Percentiles rank a stretch among this genome's conserved stretches.
Conservation (phyloP, 1,139 yeast genomes). For the Candida gigantensis region DNA sequence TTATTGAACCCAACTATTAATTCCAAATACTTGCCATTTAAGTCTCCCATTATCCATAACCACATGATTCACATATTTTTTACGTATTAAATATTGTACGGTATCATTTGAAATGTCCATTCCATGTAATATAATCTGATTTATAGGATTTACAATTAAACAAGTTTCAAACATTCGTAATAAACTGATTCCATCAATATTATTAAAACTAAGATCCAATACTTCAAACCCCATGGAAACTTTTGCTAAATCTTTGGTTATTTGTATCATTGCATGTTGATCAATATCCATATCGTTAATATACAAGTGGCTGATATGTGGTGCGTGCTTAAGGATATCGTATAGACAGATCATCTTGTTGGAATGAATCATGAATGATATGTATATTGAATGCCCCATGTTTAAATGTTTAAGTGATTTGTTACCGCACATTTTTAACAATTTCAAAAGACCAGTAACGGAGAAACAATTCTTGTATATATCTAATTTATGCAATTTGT, state of each 20-base stretch:
- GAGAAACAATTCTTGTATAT: conserved; percentile 36
- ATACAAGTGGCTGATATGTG: conserved; percentile 25
- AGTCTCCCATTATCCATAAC: conserved; percentile 28
- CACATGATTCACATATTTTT: conserved; percentile 22
- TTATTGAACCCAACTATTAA: conserved; percentile 22
- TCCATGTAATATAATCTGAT: conserved; percentile 36
- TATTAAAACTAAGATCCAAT: conserved; percentile 42
- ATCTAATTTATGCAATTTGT: conserved; percentile 30
- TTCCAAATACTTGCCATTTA: conserved; percentile 41
- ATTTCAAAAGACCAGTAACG: conserved; percentile 30
- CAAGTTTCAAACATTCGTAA: conserved; percentile 27
- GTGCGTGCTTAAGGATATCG: conserved; percentile 26
- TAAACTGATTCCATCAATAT: conserved; percentile 43
- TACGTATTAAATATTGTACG: conserved; percentile 21
- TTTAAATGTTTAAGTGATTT: conserved; percentile 17
- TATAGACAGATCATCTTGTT: conserved; percentile 19
- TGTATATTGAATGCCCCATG: conserved; percentile 36
- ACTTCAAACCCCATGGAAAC: conserved; percentile 17
- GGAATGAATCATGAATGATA: conserved; percentile 25
- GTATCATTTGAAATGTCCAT: conserved; percentile 36
- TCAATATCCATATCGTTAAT: conserved; percentile 43
- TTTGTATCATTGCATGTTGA: conserved; percentile 33
- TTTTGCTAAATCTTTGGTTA: conserved; percentile 26
- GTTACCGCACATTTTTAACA: conserved; percentile 27
- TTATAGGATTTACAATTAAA: conserved; percentile 17